These are phyloP conservation scores for Cladosporium sp. DNA, from an alignment of 2,329 filamentous ascomycete genomes.

Conservation along the genomic window DNA sequence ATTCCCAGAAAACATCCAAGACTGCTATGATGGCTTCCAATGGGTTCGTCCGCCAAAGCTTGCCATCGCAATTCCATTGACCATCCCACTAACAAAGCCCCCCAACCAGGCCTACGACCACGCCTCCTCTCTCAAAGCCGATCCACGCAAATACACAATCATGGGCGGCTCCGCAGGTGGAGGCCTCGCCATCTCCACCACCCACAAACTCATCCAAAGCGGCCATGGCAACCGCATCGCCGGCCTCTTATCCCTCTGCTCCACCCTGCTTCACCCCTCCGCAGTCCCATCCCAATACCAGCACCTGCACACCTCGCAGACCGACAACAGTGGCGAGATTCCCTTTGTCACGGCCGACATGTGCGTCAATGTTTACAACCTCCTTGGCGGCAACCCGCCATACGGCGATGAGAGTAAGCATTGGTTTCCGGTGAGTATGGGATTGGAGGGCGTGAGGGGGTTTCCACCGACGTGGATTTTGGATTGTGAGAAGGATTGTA, in stretches of 20 bases:
- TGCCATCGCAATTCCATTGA: too few relatives aligned
- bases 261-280: slow-evolving; percentile 15
- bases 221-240: slow-evolving; percentile 6
- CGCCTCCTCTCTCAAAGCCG: slow-evolving; percentile 10
- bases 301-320: slow-evolving; percentile 9
- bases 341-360: slow-evolving; percentile 6
- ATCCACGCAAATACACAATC: slow-evolving; percentile 8
- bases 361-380: background rate
- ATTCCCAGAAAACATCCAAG: slow-evolving; percentile 29
- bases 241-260: slow-evolving; percentile 14
- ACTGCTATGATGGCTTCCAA: slow-evolving; percentile 16
- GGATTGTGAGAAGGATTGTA: slow-evolving; percentile 23
- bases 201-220: slow-evolving; percentile 11
- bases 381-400: slow-evolving; percentile 7
- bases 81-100: background rate
- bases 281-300: slow-evolving; percentile 14
- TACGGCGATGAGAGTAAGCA: slow-evolving; percentile 4
- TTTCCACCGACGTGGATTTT: slow-evolving; percentile 20
- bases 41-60: background rate
- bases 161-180: slow-evolving; percentile 20
- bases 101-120: background rate
- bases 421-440: slow-evolving; percentile 12
- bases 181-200: slow-evolving; percentile 13
- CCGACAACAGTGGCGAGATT: slow-evolving; percentile 10
- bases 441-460: slow-evolving; percentile 9